These are phyloP conservation scores for Aspergillus cavernicola DNA, from an alignment of 495 filamentous ascomycete genomes.

Conservation along the genomic window DNA sequence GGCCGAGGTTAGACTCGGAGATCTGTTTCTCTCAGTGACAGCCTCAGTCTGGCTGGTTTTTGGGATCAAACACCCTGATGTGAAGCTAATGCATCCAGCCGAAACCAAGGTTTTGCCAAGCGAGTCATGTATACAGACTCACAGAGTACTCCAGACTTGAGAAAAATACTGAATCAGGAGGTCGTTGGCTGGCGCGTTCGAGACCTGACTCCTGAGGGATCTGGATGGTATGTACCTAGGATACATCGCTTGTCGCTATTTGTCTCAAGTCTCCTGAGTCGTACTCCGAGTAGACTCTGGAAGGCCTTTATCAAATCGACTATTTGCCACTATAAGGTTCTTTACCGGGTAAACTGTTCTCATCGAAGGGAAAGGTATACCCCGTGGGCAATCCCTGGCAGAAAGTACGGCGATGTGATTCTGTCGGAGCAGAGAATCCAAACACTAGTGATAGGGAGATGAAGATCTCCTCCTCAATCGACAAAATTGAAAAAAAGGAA, in stretches of 20 bases:
- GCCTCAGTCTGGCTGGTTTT: neutral
- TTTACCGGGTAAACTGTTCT: neutral
- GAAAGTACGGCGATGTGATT: neutral
- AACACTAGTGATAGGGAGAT: neutral
- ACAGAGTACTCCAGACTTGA: too few species aligned
- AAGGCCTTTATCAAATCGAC: too few species aligned
- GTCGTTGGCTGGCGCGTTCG: neutral
- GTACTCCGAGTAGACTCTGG: too few species aligned
- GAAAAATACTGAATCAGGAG: slow-evolving; percentile 1
- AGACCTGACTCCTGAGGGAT: neutral
- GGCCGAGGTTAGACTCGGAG: neutral
- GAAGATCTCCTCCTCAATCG: neutral
- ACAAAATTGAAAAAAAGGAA: neutral
- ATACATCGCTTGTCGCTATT: neutral
- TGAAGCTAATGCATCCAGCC: slow-evolving; percentile 1
- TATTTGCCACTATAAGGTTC: slow-evolving; percentile 1
- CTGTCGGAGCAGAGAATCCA: neutral
- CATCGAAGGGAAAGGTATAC: neutral
- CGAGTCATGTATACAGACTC: neutral
- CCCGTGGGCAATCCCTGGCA: neutral
- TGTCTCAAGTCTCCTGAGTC: neutral
- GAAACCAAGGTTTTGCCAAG: neutral
- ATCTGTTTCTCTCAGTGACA: neutral
- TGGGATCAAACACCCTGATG: neutral
- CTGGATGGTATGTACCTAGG: neutral